These are phyloP conservation scores for Lonicera japonica DNA, from an alignment of 129 eudicot genomes.

Conservation along the genomic window DNA sequence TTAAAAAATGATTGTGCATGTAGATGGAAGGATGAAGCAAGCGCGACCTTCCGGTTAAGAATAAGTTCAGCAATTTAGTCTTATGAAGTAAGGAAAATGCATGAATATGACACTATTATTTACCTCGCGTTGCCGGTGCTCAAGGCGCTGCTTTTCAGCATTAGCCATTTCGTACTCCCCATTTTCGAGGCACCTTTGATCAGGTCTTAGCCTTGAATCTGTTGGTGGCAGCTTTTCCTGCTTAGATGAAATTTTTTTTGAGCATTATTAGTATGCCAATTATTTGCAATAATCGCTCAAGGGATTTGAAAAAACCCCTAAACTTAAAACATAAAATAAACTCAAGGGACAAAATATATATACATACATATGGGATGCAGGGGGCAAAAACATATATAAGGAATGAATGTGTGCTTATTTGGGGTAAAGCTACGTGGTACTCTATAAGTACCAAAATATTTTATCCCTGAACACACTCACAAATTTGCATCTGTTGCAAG, in stretches of 20 bases:
- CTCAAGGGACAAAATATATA: too few species aligned
- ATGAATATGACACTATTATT: not conserved
- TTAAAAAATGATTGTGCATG: too few species aligned
- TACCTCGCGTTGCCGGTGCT: slow-evolving; percentile 95
- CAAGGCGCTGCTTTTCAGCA: slow-evolving; percentile 85
- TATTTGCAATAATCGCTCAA: not conserved
- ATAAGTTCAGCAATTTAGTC: too few species aligned
- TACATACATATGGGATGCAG: too few species aligned
- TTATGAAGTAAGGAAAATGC: too few species aligned
- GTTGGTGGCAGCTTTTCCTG: slow-evolving; percentile 97
- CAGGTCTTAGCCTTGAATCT: slow-evolving; percentile 93
- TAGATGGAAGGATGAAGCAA: not conserved
- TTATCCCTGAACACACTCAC: too few species aligned
- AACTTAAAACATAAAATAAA: not conserved
- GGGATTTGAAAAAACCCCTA: not conserved
- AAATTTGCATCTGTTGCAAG: too few species aligned
- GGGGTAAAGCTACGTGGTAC: too few species aligned
- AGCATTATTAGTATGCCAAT: not conserved
- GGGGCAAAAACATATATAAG: too few species aligned
- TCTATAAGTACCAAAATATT: too few species aligned
- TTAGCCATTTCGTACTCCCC: slow-evolving; percentile 93
- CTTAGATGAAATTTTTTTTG: not conserved
- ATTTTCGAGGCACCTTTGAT: slow-evolving; percentile 88
- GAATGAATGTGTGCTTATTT: too few species aligned
- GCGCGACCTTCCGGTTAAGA: not conserved